A percentile compares a stretch with the other conserved stretches of the same genome.
Conservation (phyloP, 1,284 basidiomycete genomes). For the Stygiomarasmius scandens region DNA sequence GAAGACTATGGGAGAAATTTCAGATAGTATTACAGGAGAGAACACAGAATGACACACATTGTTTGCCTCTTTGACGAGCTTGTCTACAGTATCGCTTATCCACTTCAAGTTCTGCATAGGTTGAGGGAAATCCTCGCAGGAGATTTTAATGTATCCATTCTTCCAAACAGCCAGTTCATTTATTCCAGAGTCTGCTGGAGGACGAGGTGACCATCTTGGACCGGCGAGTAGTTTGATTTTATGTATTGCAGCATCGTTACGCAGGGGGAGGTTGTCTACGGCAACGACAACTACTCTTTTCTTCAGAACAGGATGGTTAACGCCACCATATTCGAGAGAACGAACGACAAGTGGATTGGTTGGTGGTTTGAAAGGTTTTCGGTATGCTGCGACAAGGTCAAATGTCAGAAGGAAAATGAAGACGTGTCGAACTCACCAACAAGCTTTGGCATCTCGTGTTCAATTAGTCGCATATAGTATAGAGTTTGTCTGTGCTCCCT, state of each 20-base stretch:
- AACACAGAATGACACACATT: slow-evolving; percentile 54
- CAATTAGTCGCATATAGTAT: slow-evolving; percentile 79
- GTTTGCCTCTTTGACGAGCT: slow-evolving; percentile 69
- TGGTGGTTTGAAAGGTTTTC: slow-evolving; percentile 75
- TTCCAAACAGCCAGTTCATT: slow-evolving; percentile 47
- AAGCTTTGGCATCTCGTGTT: slow-evolving; percentile 81
- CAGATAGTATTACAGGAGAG: neutral
- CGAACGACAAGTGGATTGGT: slow-evolving; percentile 68
- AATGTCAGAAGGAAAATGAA: slow-evolving; percentile 1
- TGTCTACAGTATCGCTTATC: slow-evolving; percentile 79
- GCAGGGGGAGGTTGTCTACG: slow-evolving; percentile 71
- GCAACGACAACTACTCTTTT: slow-evolving; percentile 78
- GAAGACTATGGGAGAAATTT: slow-evolving; percentile 8
- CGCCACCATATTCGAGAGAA: slow-evolving; percentile 75
- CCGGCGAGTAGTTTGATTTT: slow-evolving; percentile 85
- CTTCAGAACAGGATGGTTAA: slow-evolving; percentile 66
- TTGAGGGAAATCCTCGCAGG: slow-evolving; percentile 80
- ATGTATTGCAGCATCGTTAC: slow-evolving; percentile 63
- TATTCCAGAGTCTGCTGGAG: slow-evolving; percentile 68
- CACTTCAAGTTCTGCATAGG: slow-evolving; percentile 85
- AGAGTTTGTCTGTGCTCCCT: slow-evolving; percentile 71
- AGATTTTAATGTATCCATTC: slow-evolving; percentile 84
- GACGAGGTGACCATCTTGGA: slow-evolving; percentile 75
- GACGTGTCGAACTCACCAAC: slow-evolving; percentile 60
- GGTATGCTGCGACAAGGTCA: slow-evolving; percentile 55